Base-by-base conservation (phyloP, 257 asterid genomes). In the Scutellaria barbata region DNA sequence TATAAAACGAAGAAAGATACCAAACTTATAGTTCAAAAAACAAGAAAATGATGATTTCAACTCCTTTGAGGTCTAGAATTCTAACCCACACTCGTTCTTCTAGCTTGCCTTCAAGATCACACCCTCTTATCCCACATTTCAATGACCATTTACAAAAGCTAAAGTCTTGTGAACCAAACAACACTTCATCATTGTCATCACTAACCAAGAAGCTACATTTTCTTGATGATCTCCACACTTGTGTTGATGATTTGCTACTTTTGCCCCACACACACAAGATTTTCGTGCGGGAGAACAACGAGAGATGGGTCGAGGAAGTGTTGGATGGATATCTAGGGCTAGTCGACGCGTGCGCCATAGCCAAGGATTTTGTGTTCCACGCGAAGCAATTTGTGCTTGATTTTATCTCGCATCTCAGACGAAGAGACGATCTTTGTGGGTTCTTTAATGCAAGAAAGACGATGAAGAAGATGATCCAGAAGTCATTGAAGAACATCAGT, bases 101-200 rank as follows among this genome's bases (percentile, higher is more conserved):
- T 14, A 85, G 87, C 75, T 80, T 85, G 58, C 86, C 86, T 50
- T 71, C 81, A 0, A 72, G 71, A 74, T 79, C 81, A 18, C 86
- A 78, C 74, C 90, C 87, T 8, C 73, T 85, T 25, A 70, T 83
- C 22, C 84, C 80, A 14, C 87, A 78, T 45, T 82, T 82, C 56
- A 77, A 74, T 39, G 62, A 82, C 8, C 78, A 71, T 11, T 37
- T 82, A 22, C 82, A 75, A 0, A 53, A 12, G 17, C 71, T 80
- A 2, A 66, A 46, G 8, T 48, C 72, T 30, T 59, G 50, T 16
- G 77, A 69, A 42, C 57, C 78, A 42, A 9, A 76, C 17, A n/a
- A 39, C 5, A 22, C 82, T 18, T 67, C 84, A 4, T 66, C 80
- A 20, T 20, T 77, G 37, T 37, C 75, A 20, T 80, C 89, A 14